Evolutionary conservation across 2,329 filamentous ascomycete species (phyloP).

Genomic region (Rutstroemia sp.): DNA sequence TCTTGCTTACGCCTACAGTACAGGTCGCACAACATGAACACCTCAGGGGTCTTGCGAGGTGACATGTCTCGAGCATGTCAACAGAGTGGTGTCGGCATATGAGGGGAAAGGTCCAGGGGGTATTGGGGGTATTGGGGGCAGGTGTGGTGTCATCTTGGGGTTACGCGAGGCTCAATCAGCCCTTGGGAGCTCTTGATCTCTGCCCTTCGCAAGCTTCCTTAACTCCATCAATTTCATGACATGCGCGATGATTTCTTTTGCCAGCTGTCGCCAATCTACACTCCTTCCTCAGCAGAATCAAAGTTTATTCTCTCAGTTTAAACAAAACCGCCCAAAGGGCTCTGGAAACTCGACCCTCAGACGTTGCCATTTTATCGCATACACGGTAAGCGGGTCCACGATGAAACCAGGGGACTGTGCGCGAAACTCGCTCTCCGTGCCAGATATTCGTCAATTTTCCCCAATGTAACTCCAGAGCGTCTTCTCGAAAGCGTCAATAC

Average conservation of each 20-base stretch:
- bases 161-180: background rate
- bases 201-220: background rate
- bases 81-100: too few relatives aligned
- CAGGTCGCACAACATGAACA: too few relatives aligned
- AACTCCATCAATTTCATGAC: background rate
- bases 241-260: too few relatives aligned
- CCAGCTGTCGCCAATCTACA: too few relatives aligned
- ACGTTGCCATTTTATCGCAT: background rate
- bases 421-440: conserved; percentile 5
- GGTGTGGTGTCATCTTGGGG: too few relatives aligned
- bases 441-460: conserved; percentile 3
- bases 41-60: too few relatives aligned
- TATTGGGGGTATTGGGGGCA: too few relatives aligned
- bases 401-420: conserved; percentile 9
- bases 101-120: background rate
- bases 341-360: too few relatives aligned
- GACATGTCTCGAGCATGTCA: too few relatives aligned
- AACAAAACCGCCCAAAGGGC: too few relatives aligned
- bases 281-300: background rate
- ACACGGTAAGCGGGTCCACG: background rate
- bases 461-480: background rate
- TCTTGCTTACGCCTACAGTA: too few relatives aligned
- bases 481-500: background rate
- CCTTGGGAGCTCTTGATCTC: background rate
- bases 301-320: too few relatives aligned